Evolutionary conservation across 805 yeast species (phyloP), one percentile per base, ranked within the genome.

Genomic region (Sungouiella blattae): DNA sequence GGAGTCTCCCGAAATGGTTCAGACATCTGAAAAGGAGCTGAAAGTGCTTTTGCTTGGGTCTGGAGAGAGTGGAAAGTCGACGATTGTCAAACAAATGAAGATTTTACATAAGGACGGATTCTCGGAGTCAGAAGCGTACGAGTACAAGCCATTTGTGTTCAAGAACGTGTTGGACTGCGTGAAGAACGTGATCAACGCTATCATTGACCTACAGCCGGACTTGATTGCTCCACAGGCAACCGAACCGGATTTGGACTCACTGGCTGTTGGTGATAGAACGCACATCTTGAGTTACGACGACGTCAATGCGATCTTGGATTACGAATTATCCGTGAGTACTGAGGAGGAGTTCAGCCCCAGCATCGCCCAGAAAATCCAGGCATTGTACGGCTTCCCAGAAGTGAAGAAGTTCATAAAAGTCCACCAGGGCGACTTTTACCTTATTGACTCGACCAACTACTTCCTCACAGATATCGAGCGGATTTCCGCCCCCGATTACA

Each of bases 41-140:
- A 88, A 88, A 56, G 80, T 89, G 30, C 66, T 89, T 24, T 67
- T 89, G 22, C 61, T 84, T 32, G 93, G 98, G 4, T 84, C 96
- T 0, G 98, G 98, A 11, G 94, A 84, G 53, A 71, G 81, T 42
- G 94, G 94, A 4, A 85, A 84, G 53, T 80, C 88, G 6, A 84
- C 94, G 12, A 78, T 84, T 35, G 75, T 85, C 35, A 85, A 83
- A 56, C 94, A 84, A 57, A 85, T 85, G 78, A 83, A 83, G 53
- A 83, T 83, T 39, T 64, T 83, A 32, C 87, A 83, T 53, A 84
- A 81, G 52, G 69, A 77, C 46, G 89, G 89, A 6, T 83, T 78
- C 53, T 59, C 80, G 34, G 64, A 79, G 57, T 80, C 82, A 30
- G 97, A 88, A 55, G 60, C 83, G 18, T 64, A 69, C 36, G 87